Conservation (phyloP, 768 basidiomycete genomes). For the Nevesoporus exiguus region DNA sequence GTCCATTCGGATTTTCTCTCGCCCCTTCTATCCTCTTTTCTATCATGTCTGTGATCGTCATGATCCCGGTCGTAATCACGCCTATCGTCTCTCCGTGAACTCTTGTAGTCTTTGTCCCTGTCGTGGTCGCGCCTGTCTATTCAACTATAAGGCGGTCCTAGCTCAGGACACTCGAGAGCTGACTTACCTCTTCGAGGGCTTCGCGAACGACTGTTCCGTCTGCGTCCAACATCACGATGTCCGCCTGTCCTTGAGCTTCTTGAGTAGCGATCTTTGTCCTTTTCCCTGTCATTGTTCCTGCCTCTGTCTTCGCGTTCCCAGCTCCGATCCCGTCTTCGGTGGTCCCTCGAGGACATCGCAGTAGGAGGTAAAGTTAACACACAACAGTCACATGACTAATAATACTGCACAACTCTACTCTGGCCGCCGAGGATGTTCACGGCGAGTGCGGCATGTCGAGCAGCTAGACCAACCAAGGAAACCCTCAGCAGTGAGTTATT, state of each 20-base stretch:
- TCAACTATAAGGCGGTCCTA: background rate
- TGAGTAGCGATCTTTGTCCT: conserved; percentile 42
- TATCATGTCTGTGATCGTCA: conserved; percentile 31
- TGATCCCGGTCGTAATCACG: conserved; percentile 32
- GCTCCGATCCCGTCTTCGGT: conserved; percentile 58
- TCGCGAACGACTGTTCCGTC: conserved; percentile 39
- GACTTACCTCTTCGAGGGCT: conserved; percentile 34
- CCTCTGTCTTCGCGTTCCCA: conserved; percentile 49
- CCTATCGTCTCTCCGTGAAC: conserved; percentile 31
- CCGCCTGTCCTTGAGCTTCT: conserved; percentile 33
- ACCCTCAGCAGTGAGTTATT: conserved; percentile 13
- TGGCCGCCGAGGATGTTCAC: conserved; percentile 15
- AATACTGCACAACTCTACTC: background rate
- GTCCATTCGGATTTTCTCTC: conserved; percentile 32
- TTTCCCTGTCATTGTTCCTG: conserved; percentile 18
- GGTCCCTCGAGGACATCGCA: conserved; percentile 58
- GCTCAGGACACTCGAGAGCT: background rate
- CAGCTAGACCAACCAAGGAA: conserved; percentile 8
- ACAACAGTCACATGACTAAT: conserved; percentile 25
- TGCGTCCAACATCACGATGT: conserved; percentile 34
- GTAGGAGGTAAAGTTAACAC: conserved; percentile 32
- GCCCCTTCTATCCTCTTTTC: conserved; percentile 30
- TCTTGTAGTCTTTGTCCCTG: conserved; percentile 39
- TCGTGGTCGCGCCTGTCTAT: conserved; percentile 36
- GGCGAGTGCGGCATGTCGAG: conserved; percentile 21